A percentile compares a stretch with the other conserved stretches of the same genome.
Evolutionary conservation across 176 grass and related monocot species (phyloP).

Genomic region (Chrysopogon serrulatus): DNA sequence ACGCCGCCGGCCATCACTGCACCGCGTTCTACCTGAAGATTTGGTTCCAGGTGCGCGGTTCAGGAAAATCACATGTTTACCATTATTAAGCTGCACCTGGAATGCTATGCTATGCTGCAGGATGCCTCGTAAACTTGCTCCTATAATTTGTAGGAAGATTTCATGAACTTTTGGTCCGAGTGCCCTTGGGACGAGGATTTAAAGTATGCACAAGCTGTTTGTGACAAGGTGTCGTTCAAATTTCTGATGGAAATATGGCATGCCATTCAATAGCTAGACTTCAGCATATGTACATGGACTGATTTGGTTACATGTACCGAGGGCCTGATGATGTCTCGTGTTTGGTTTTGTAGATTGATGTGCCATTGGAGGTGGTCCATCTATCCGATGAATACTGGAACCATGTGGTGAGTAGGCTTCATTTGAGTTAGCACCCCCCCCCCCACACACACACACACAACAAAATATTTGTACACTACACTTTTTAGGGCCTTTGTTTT

Average conservation of each 20-base stretch:
- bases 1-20: slow-evolving; percentile 73
- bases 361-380: slow-evolving; percentile 91
- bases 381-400: slow-evolving; percentile 96
- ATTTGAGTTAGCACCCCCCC: background rate
- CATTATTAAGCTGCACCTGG: background rate
- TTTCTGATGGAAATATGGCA: background rate
- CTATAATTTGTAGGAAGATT: slow-evolving; percentile 76
- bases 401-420: slow-evolving; percentile 77
- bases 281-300: background rate
- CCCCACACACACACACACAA: no score
- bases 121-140: background rate
- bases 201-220: slow-evolving; percentile 76
- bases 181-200: slow-evolving; percentile 99
- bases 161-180: slow-evolving; percentile 95
- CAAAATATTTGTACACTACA: background rate
- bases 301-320: background rate
- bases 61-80: background rate
- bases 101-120: background rate
- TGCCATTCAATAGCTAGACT: slow-evolving; percentile 7
- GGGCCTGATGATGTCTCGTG: background rate
- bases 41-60: slow-evolving; percentile 74
- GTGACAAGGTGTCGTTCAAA: slow-evolving; percentile 64
- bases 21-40: slow-evolving; percentile 99
- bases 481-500: background rate
- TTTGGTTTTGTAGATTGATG: slow-evolving; percentile 48